Evolutionary conservation across 306 rosid genomes (phyloP), one percentile per base, ranked within the genome.

Genomic region (Cicer arietinum): DNA sequence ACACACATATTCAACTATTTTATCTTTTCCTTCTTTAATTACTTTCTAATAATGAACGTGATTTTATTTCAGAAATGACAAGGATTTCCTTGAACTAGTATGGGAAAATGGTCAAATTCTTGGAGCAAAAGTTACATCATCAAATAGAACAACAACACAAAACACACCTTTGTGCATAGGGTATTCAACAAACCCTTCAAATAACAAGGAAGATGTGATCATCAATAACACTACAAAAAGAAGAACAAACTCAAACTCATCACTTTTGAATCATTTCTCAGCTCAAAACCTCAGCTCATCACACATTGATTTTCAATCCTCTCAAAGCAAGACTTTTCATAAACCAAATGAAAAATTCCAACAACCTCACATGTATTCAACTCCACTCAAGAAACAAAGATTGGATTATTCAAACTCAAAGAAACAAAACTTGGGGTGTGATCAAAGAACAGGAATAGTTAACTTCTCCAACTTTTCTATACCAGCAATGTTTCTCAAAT

Each of bases 91-190:
- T 65, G 90, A 84, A 78, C 69, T 77, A 35, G 83, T 77, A 25
- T 82, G 83, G 85, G 77, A 84, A 80, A 82, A 84, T 52, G 85
- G 81, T 16, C 73, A 65, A 58, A 46, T 79, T 72, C 44, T 25
- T 13, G 77, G 13, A 69, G 76, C 53, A 63, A 66, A 80, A 84
- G 71, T 74, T 51, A 67, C 78, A 61, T 61, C 78, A 39, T 50
- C 70, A 12, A 51, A 51, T 37, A 59, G 71, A 51, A 52, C 74
- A 14, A 25, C 35, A 25, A 25, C 25, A 22, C 25, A 1, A 57
- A 68, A 73, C 54, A 68, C 39, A 17, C 45, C 47, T 7, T 43
- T 73, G 10, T 41, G 79, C 75, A 53, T 7, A 37, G 68, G 53
- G 18, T 13, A 52, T 20, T 20, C 22, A 20, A 20, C 30, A 22